Evolutionary conservation across 2,329 filamentous ascomycete genomes (phyloP), one percentile per base, ranked within the genome.

Genomic region (Ophiostoma montium): DNA sequence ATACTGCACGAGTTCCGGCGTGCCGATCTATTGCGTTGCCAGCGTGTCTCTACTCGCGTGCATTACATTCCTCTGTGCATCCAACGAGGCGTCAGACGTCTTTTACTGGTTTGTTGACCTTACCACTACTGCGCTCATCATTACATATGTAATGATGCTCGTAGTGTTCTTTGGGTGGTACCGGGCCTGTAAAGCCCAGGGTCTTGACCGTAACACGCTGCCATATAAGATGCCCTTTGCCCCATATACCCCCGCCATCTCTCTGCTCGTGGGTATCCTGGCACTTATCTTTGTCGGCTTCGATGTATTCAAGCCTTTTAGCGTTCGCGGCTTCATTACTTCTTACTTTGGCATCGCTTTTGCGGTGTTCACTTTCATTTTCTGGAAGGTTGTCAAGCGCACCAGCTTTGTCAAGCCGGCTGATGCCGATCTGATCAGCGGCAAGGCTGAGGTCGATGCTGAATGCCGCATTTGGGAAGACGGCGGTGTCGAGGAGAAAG

Each of bases 361-460:
- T 23, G 69, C 71, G 0, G 68, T 70, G 7, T 58, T 75, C 31
- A 63, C 77, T 27, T 82, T 73, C 58, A 46, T 72, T 16, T 67
- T 68, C 56, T 85, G 78, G 77, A 86, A 85, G 64, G 6, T 84
- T 1, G 16, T 78, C 60, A 77, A 79, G 65, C 67, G 66, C 50
- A 84, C 80, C 2, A 70, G 68, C 51, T 65, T 49, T 16, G 27
- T 46, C 2, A 51, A 46, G 1, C 48, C 54, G 2, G 48, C 49
- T 21, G 53, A 58, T 33, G 55, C 56, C 3, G 58, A 60, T 44
- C 50, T 60, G 31, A 41, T 58, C 12, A 58, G 58, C 57, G 58
- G 59, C 46, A 39, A 50, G n/a, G 53, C 50, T 10, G 21, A 46
- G 15, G 55, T 60, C 23, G 49, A 51, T 6, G 68, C 67, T 0